Evolutionary conservation across 768 basidiomycete genomes (phyloP).

Genomic region (Agaricus subrufescens): DNA sequence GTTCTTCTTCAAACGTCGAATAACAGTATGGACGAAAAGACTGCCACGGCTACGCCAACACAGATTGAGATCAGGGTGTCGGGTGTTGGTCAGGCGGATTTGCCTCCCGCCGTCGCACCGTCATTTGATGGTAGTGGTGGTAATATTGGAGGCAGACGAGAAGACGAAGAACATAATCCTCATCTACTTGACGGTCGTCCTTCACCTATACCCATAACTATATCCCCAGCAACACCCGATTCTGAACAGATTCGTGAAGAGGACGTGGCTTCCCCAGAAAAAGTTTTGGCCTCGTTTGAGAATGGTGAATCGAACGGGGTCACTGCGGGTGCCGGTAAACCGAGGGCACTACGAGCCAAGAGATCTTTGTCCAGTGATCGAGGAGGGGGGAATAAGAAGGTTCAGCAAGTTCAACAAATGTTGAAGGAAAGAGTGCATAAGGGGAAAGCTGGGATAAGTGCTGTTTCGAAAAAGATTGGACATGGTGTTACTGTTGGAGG

Average conservation of each 20-base stretch:
- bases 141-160: too few species aligned
- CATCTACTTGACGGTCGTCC: constrained; percentile 8
- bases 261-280: not conserved
- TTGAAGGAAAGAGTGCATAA: constrained; percentile 72
- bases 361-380: constrained; percentile 36
- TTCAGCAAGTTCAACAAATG: constrained; percentile 66
- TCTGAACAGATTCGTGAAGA: not conserved
- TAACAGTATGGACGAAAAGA: constrained; percentile 7
- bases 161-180: not conserved
- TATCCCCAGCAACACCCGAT: constrained; percentile 59
- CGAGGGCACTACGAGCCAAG: constrained; percentile 17
- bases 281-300: not conserved
- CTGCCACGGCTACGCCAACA: not conserved
- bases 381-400: constrained; percentile 60
- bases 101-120: not conserved
- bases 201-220: constrained; percentile 46
- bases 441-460: constrained; percentile 65
- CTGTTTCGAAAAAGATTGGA: constrained; percentile 74
- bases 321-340: not conserved
- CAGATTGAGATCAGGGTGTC: not conserved
- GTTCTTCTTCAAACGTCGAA: not conserved
- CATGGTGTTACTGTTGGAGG: constrained; percentile 45
- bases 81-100: not conserved
- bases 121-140: not conserved
- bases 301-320: constrained; percentile 1